Evolutionary conservation across 1,284 basidiomycete species (phyloP).

Genomic region (Filobasidium uniguttulatum): DNA sequence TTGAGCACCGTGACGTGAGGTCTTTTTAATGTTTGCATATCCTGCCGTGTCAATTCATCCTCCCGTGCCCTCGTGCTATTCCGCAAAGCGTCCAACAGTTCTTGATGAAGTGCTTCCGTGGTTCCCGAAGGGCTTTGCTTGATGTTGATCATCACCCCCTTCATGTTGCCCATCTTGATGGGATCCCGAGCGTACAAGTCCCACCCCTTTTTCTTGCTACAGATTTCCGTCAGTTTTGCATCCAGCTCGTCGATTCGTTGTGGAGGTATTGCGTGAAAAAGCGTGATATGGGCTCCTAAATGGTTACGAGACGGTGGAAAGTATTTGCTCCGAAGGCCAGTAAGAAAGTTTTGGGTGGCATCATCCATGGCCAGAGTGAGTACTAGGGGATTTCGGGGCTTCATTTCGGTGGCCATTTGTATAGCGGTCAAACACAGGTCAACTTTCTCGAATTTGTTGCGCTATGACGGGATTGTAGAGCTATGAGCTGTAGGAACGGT

Average conservation of each 20-base stretch:
- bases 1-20: slow-evolving; percentile 22
- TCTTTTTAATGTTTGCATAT: slow-evolving; percentile 17
- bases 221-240: slow-evolving; percentile 12
- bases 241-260: slow-evolving; percentile 19
- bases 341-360: slow-evolving; percentile 18
- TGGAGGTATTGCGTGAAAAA: slow-evolving; percentile 24
- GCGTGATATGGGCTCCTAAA: slow-evolving; percentile 22
- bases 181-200: slow-evolving; percentile 21
- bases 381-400: slow-evolving; percentile 18
- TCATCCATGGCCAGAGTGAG: slow-evolving; percentile 21
- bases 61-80: slow-evolving; percentile 11
- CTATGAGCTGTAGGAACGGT: too few relatives aligned
- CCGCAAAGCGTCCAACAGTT: slow-evolving; percentile 16
- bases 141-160: slow-evolving; percentile 20
- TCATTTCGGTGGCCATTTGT: slow-evolving; percentile 4
- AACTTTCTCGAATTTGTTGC: too few relatives aligned
- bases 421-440: too few relatives aligned
- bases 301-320: slow-evolving; percentile 22
- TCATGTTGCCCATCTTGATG: slow-evolving; percentile 21
- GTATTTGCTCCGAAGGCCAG: slow-evolving; percentile 20
- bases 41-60: slow-evolving; percentile 22
- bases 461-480: too few relatives aligned
- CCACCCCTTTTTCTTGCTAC: slow-evolving; percentile 14
- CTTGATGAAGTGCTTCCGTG: slow-evolving; percentile 16
- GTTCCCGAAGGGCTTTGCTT: slow-evolving; percentile 18